Percentiles rank a stretch among this genome's conserved stretches.
phyloP scores from a whole-genome alignment of 352 stramenopile genomes.

The Elongisporangium anandrum region DNA sequence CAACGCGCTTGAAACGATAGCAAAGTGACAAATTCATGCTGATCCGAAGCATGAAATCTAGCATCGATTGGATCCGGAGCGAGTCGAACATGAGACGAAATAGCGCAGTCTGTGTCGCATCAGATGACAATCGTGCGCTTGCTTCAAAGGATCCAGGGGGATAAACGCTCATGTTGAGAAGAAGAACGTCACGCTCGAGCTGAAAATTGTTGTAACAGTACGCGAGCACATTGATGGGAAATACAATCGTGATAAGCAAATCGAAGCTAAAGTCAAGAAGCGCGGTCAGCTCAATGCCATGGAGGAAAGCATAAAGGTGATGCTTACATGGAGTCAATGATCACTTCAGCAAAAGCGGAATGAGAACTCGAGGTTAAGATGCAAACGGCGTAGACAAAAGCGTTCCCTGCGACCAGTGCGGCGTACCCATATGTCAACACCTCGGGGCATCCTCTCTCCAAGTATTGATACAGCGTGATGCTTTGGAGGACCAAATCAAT shows the following conservation, averaged over 20 bases:
- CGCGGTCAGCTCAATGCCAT: too few relatives aligned
- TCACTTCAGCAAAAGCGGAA: conserved; percentile 26
- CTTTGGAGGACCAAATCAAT: conserved; percentile 25
- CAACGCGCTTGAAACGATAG: conserved; percentile 34
- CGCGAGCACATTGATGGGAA: conserved; percentile 16
- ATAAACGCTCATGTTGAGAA: conserved; percentile 17
- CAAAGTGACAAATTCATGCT: conserved; percentile 31
- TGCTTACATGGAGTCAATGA: conserved; percentile 26
- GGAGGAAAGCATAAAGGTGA: neutral
- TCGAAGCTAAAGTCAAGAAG: conserved; percentile 19
- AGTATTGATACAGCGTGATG: conserved; percentile 13
- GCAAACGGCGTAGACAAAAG: conserved; percentile 12
- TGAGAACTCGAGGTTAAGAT: conserved; percentile 12
- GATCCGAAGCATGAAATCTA: conserved; percentile 26
- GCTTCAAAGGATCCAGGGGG: conserved; percentile 26
- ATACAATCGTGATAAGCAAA: conserved; percentile 20
- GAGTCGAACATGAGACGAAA: conserved; percentile 28
- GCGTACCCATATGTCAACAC: conserved; percentile 15
- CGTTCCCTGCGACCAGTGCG: conserved; percentile 17
- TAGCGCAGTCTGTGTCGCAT: conserved; percentile 19
- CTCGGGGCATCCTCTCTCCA: conserved; percentile 22
- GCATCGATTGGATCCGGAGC: conserved; percentile 20
- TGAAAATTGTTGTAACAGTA: conserved; percentile 21
- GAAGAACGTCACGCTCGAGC: conserved; percentile 18
- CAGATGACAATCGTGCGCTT: conserved; percentile 17